A percentile compares a stretch with the other conserved stretches of the same genome.
phyloP scores from a whole-genome alignment of 78 protist species.

The Reticulomyxa filosa region DNA sequence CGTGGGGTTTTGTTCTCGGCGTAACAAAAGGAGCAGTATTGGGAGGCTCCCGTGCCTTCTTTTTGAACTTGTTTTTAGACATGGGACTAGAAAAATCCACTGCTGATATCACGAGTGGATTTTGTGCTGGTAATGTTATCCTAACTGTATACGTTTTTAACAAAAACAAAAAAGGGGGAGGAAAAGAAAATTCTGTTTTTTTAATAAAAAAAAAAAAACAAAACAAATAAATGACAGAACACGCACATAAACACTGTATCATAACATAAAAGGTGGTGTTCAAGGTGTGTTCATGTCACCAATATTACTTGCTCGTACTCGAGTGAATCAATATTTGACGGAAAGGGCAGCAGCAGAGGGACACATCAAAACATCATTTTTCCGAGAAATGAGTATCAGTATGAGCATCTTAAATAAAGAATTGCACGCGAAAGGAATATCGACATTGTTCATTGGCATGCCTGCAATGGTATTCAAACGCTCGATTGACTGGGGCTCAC shows the following conservation, averaged over 20 bases:
- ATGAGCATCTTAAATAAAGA: background rate
- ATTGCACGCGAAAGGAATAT: background rate
- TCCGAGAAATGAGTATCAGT: too few relatives aligned
- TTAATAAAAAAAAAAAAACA: too few relatives aligned
- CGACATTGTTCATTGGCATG: background rate
- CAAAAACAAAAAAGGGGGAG: too few relatives aligned
- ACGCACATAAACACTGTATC: background rate
- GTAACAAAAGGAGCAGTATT: conserved; percentile 19
- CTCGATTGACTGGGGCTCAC: conserved; percentile 19
- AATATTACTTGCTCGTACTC: conserved; percentile 19
- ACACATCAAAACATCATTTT: background rate
- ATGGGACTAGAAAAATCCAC: too few relatives aligned
- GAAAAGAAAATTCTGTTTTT: too few relatives aligned
- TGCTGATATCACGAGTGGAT: too few relatives aligned
- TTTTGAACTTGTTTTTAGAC: background rate
- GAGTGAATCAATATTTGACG: conserved; percentile 13
- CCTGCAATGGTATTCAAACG: conserved; percentile 1
- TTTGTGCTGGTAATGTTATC: too few relatives aligned
- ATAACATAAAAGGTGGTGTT: background rate
- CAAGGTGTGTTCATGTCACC: conserved; percentile 30
- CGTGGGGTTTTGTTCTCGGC: conserved; percentile 27
- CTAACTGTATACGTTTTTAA: too few relatives aligned
- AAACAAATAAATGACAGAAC: too few relatives aligned
- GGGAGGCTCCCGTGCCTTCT: background rate
- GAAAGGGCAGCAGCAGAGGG: background rate